Conservation (phyloP, 176 grass and related monocot genomes). For the Oryza coarctata region DNA sequence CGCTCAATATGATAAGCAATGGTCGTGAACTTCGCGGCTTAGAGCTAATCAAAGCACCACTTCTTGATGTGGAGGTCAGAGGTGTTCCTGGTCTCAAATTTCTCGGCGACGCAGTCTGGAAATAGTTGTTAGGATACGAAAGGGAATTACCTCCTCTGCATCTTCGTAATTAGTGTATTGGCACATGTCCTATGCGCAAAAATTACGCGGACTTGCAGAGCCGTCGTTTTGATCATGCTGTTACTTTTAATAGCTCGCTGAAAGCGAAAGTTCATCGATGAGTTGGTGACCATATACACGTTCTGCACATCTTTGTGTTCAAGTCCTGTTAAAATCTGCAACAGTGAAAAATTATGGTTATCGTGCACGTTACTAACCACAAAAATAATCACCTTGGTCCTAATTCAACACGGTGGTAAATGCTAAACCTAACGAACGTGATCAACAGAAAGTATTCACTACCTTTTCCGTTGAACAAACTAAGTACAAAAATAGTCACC, state of each 20-base stretch:
- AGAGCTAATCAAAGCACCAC: constrained; percentile 49
- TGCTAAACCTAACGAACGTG: background rate
- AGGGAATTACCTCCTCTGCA: background rate
- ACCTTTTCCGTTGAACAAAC: no score
- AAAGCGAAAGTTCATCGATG: background rate
- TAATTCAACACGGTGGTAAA: background rate
- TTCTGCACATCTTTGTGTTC: background rate
- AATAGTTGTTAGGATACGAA: constrained; percentile 21
- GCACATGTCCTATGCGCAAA: background rate
- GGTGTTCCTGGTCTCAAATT: constrained; percentile 57
- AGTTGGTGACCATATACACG: background rate
- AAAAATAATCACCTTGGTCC: background rate
- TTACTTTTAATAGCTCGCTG: background rate
- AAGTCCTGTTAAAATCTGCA: background rate
- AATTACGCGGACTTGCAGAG: background rate
- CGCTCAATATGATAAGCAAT: constrained; percentile 44
- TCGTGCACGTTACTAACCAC: background rate
- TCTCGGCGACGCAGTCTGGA: constrained; percentile 54
- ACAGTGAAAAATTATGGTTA: background rate
- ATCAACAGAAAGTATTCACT: background rate
- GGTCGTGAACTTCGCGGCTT: constrained; percentile 42
- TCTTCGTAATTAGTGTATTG: background rate
- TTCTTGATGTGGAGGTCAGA: constrained; percentile 53
- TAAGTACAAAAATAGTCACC: no score
- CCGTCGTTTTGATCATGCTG: background rate